phyloP scores from a whole-genome alignment of 345 rosid species.

The Geranium brycei region DNA sequence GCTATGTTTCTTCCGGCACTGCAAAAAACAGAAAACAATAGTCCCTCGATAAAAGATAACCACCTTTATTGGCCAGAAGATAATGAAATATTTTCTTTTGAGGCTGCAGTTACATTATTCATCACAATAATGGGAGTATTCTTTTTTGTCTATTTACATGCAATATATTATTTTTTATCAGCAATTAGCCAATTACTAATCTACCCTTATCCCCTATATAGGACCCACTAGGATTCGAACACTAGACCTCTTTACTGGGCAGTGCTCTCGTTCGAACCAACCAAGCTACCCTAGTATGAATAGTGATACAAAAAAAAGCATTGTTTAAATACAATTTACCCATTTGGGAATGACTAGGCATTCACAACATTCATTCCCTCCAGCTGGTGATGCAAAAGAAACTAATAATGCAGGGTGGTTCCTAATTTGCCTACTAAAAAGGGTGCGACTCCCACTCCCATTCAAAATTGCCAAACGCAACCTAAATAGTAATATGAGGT shows the following conservation, averaged over 20 bases:
- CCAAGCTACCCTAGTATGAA: no score
- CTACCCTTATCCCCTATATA: no score
- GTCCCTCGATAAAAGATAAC: slow-evolving; percentile 12
- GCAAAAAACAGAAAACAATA: slow-evolving; percentile 34
- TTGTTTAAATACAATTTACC: no score
- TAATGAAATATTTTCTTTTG: background rate
- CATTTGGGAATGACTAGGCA: no score
- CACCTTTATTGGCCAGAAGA: background rate
- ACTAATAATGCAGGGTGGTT: background rate
- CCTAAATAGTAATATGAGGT: background rate
- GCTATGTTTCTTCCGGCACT: slow-evolving; percentile 97
- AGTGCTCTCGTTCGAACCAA: no score
- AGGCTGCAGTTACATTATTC: background rate
- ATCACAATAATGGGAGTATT: background rate
- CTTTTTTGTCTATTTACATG: background rate
- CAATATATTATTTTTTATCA: background rate
- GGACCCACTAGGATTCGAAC: no score
- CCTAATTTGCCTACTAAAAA: background rate
- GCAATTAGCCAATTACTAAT: no score
- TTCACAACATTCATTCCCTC: no score
- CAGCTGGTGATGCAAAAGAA: no score
- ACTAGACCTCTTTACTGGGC: no score
- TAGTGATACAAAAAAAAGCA: no score
- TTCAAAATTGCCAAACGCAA: background rate
- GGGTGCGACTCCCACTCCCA: background rate